Base-by-base conservation (phyloP, 179 eudicot genomes). In the Heliamphora pulchella region DNA sequence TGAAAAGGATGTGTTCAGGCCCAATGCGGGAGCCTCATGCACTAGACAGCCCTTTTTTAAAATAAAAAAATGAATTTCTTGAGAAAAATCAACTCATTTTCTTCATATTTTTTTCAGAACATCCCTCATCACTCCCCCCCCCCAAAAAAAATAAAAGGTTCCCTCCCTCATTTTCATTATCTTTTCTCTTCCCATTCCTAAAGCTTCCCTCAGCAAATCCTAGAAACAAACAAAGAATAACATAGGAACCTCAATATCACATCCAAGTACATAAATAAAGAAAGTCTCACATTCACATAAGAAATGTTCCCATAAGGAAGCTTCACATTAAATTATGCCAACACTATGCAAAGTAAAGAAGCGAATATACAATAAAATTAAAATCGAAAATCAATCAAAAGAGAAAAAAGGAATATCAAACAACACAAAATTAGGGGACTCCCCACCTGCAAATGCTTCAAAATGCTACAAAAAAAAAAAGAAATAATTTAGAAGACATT, bases 391-490 rank as follows among this genome's bases (percentile, higher is more conserved):
- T 51, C 41, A 46, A 14, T 48, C 22, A 76, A 18, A 2, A 20
- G 1, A 61, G 44, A 75, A 15, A 54, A 20, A 39, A 59, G 41
- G 50, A 22, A 64, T 17, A 75, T 39, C 18, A 61, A 76, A 18
- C 4, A 22, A 62, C 6, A 31, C 70, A 65, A 44, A 61, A 43
- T 58, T 17, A 17, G n/a, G 0, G 4, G n/a, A 6, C 22, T 20
- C 43, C 18, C 8, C 44, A 47, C 7, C 17, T n/a, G 51, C 39
- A 76, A 54, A 61, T 44, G 48, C 14, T 57, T 43, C 22, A 5
- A 58, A 57, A 44, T 59, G 44, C 68, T n/a, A 62, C 46, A 63
- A 59, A 63, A 76, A 76, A 20, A 1, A 62, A 76, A 9, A 62
- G 31, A 31, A 31, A 31, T 31, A 62, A 4, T 76, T 47, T 1